A percentile compares a stretch with the other conserved stretches of the same genome.
phyloP scores from a whole-genome alignment of 2,329 filamentous ascomycete species.

The Scedosporium dehoogii region DNA sequence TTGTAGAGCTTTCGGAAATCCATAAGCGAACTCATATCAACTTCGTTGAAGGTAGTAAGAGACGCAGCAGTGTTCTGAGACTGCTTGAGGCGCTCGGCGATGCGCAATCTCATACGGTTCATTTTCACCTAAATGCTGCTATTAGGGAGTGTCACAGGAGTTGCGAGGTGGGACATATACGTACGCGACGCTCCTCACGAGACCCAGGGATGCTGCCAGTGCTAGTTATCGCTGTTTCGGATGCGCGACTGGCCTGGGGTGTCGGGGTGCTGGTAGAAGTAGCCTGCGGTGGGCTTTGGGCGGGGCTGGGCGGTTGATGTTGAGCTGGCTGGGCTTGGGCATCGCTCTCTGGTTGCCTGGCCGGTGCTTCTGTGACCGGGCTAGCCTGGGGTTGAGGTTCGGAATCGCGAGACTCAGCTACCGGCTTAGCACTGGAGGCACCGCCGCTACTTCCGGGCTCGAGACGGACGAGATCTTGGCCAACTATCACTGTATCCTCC shows the following conservation, averaged over 20 bases:
- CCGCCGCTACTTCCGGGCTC: conserved; percentile 59
- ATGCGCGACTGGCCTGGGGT: conserved; percentile 15
- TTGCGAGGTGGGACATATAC: conserved; percentile 21
- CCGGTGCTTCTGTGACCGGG: conserved; percentile 45
- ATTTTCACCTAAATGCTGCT: conserved; percentile 70
- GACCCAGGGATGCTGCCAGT: conserved; percentile 44
- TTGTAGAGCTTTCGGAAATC: conserved; percentile 97
- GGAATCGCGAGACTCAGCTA: conserved; percentile 16
- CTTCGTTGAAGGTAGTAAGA: conserved; percentile 96
- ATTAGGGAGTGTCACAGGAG: background rate
- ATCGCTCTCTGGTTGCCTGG: conserved; percentile 25
- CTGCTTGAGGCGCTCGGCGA: conserved; percentile 96
- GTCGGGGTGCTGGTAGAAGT: conserved; percentile 25
- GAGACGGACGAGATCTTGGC: conserved; percentile 79
- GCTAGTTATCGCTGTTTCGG: conserved; percentile 13
- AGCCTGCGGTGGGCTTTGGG: conserved; percentile 28
- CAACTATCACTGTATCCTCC: conserved; percentile 90
- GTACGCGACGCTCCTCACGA: conserved; percentile 80
- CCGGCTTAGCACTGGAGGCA: conserved; percentile 40
- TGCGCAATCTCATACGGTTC: conserved; percentile 98
- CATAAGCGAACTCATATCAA: conserved; percentile 97
- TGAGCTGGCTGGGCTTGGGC: conserved; percentile 29
- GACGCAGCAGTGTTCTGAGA: conserved; percentile 98
- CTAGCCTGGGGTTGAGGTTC: conserved; percentile 15
- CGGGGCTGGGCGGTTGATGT: conserved; percentile 10